Base-by-base conservation (phyloP, 352 stramenopile species). In the Aphanomyces cochlioides region DNA sequence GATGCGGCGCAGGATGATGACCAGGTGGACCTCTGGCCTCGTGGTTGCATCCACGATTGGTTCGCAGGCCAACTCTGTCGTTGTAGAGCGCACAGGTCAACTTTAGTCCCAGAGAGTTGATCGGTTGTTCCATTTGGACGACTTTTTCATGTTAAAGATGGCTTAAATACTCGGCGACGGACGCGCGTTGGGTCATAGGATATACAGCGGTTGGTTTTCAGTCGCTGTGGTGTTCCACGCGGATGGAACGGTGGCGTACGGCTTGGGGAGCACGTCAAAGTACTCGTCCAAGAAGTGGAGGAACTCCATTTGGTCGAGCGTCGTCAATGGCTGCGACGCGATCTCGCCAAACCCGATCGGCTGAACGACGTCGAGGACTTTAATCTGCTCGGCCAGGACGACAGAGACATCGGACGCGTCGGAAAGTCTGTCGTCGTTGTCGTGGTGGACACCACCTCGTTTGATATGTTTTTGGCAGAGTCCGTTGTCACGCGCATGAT, bases 401-500 rank as follows among this genome's bases (percentile, higher is more conserved):
- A 19, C 37, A 10, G 50, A 58, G 50, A 58, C 28, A 3, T 58
- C n/a, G 50, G 28, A 38, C 2, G n/a, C 37, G 3, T 13, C 43
- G 54, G 13, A 8, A 19, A 28, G 15, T 19, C 36, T 17, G 8
- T 58, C 50, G 15, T 58, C 50, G 8, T 58, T 58, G 50, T 58
- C 50, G 17, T 12, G 17, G 36, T 61, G 54, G 19, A n/a, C 13
- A 12, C 19, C 54, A 37, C 43, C 8, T 12, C 15, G 28, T 61
- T 3, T 41, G 28, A 45, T 61, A 37, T 61, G 54, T 61, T 61
- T 61, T 28, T 61, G 54, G 28, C 54, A 61, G 12, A 40, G 54
- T 7, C 54, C 54, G 43, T 37, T 37, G 1, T 37, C 54, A 37
- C 54, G 54, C 5, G 54, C 54, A 37, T 61, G 43, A 37, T 61